These are phyloP conservation scores for Exsudoporus frostii DNA, from an alignment of 768 basidiomycete genomes.

Conservation along the genomic window DNA sequence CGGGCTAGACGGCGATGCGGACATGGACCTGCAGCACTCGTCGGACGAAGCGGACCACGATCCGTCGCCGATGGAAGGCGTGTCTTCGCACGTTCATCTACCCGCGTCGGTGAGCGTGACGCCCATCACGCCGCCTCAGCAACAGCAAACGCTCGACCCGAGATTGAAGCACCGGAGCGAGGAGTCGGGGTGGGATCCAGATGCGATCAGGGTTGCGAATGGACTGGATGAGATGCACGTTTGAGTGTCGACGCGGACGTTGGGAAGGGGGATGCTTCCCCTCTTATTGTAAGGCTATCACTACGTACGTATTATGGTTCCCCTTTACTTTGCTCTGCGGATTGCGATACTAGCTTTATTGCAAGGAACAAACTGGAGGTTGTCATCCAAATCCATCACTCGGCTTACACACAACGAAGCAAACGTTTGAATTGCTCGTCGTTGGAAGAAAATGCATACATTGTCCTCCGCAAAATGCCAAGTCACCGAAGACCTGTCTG, in stretches of 20 bases:
- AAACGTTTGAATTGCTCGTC: neutral
- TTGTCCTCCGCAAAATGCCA: neutral
- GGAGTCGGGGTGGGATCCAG: conserved; percentile 28
- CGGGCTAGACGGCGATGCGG: conserved; percentile 11
- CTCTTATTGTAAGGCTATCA: conserved; percentile 21
- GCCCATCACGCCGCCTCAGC: conserved; percentile 30
- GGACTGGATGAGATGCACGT: conserved; percentile 18
- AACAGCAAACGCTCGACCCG: conserved; percentile 24
- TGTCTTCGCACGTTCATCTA: conserved; percentile 25
- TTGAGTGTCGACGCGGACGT: neutral
- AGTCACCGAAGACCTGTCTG: neutral
- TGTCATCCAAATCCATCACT: neutral
- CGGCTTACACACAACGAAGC: neutral
- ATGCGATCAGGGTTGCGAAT: conserved; percentile 13
- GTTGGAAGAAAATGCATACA: neutral
- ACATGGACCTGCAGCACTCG: conserved; percentile 27
- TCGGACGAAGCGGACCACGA: conserved; percentile 26
- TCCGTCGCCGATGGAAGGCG: conserved; percentile 35
- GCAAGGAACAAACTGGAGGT: neutral
- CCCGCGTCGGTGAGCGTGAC: conserved; percentile 29
- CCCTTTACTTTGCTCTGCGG: neutral
- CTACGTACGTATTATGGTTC: conserved; percentile 2
- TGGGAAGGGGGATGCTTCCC: neutral
- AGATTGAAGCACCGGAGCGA: conserved; percentile 31
- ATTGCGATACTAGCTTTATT: neutral